A percentile compares a stretch with the other conserved stretches of the same genome.
Evolutionary conservation across 176 grass and related monocot species (phyloP).

Genomic region (Tuctoria greenei): DNA sequence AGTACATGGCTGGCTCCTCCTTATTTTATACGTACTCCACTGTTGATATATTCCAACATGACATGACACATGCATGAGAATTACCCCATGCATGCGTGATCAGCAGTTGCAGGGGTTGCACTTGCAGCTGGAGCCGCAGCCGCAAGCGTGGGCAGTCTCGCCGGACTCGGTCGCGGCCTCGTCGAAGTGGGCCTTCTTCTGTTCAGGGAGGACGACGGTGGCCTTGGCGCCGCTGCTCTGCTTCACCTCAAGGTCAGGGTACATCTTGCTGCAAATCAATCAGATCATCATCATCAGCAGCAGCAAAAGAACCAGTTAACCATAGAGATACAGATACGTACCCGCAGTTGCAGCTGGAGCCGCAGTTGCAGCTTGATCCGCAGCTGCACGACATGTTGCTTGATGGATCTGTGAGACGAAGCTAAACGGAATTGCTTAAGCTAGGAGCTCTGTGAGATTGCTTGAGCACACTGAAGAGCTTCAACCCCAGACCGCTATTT

Average conservation of each 20-base stretch:
- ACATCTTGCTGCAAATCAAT: constrained; percentile 45
- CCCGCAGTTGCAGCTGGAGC: background rate
- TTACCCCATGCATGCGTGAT: background rate
- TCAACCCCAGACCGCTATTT: background rate
- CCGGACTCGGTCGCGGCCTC: constrained; percentile 28
- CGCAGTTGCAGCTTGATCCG: constrained; percentile 42
- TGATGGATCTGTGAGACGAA: background rate
- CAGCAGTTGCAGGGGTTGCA: constrained; percentile 9
- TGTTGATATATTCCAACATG: background rate
- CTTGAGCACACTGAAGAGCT: constrained; percentile 14
- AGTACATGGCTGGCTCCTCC: background rate
- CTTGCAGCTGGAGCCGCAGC: constrained; percentile 40
- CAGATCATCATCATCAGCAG: no score
- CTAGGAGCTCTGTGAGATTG: background rate
- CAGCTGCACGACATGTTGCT: constrained; percentile 46
- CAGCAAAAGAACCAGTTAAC: no score
- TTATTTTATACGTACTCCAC: background rate
- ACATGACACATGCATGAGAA: background rate
- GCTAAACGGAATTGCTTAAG: no score
- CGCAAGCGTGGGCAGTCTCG: constrained; percentile 40
- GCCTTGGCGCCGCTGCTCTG: constrained; percentile 25
- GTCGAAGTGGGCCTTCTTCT: constrained; percentile 38
- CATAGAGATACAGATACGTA: no score
- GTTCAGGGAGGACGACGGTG: constrained; percentile 31
- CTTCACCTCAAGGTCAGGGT: constrained; percentile 53